phyloP scores from a whole-genome alignment of 129 eudicot genomes.

The Tanacetum coccineum region DNA sequence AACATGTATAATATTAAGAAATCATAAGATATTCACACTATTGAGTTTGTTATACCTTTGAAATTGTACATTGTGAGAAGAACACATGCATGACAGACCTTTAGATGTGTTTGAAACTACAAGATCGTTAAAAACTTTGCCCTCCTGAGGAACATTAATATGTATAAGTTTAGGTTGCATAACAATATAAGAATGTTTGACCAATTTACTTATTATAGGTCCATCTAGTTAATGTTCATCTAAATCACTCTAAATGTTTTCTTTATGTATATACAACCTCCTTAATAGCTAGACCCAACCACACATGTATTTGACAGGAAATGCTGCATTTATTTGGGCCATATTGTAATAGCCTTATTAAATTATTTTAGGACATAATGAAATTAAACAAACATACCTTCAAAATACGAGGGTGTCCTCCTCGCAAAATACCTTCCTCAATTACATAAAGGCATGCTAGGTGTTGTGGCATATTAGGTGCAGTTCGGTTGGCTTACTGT shows the following conservation, averaged over 20 bases:
- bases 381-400: conserved; percentile 43
- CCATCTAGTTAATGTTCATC: no score
- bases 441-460: no score
- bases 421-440: no score
- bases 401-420: conserved; percentile 57
- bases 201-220: neutral
- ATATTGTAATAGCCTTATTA: no score
- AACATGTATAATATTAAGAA: neutral
- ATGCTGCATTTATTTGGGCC: no score
- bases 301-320: no score
- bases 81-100: conserved; percentile 94
- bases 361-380: no score
- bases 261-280: no score
- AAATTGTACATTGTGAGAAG: conserved; percentile 85
- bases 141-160: conserved; percentile 49
- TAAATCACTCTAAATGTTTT: neutral
- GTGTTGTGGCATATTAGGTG: no score
- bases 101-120: conserved; percentile 68
- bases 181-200: no score
- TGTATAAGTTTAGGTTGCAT: no score
- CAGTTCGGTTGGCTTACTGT: conserved; percentile 54
- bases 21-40: neutral
- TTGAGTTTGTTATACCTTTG: conserved; percentile 55
- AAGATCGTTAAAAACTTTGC: conserved; percentile 56
- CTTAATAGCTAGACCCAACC: no score